Base-by-base conservation (phyloP, 2,329 filamentous ascomycete genomes). In the Tolypocladium pustulatum region DNA sequence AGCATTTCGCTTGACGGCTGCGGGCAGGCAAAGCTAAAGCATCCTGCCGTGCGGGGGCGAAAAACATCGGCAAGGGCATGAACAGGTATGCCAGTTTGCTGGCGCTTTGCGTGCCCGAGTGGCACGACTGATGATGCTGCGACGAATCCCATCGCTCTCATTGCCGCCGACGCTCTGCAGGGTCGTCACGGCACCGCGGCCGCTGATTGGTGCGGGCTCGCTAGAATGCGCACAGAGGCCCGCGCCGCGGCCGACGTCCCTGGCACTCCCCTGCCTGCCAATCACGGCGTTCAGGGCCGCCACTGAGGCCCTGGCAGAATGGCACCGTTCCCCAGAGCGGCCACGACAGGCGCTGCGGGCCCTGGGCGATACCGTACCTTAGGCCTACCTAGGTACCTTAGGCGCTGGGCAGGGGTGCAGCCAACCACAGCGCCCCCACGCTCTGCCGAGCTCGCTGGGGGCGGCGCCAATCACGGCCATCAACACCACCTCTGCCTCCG, bases 151-250 rank as follows among this genome's bases (percentile, higher is more conserved):
- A 62, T 59, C 36, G 61, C 64, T 58, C 63, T 65, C 68, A 67
- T 79, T 79, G 71, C 77, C 77, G 77, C 77, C 76, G 74, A 65
- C 66, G 70, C 71, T 70, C 70, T 71, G 71, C 64, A 62, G 56
- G 62, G 66, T 53, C 30, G 49, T 53, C 49, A 53, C 49, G 20
- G 30, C 49, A 20, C 8, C 4, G 30, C 17, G 3, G 49, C 49
- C 49, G 20, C 30, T 22, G 49, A 53, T 53, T 34, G 49, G 49
- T 20, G 4, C 8, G 3, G n/a, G 20, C 30, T 2, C 4, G 20
- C n/a, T 55, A 15, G 25, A 27, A 22, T 43, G 40, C 20, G 36
- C 54, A 30, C 53, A 10, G 15, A 22, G 53, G 37, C 54, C 54
- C 25, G 36, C 54, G 37, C 54, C 36, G 54, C 25, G 10, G 54